Base-by-base conservation (phyloP, 2,329 filamentous ascomycete genomes). In the Sporothrix humicola region DNA sequence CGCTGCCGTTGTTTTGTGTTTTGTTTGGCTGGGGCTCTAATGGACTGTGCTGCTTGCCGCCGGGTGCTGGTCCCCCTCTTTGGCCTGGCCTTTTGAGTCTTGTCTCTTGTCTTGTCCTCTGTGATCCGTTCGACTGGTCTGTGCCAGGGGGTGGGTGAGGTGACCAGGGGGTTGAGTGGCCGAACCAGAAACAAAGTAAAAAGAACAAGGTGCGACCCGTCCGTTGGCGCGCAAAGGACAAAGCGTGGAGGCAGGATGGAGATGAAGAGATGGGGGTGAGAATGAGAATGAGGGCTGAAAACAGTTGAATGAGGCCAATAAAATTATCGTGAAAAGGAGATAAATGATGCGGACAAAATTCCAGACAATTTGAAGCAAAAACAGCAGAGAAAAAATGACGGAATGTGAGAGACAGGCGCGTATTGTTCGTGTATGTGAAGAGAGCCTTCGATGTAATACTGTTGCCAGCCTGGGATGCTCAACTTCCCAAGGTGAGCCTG, bases 1-100 rank as follows among this genome's bases (percentile, higher is more conserved):
- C 61, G 63, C 20, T 31, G 69, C 23, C 6, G 69, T 48, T 59
- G 61, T 63, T 69, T 59, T 61, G 65, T 12, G 20, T 58, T 72
- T 66, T 73, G 71, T 74, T 74, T 74, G 73, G 73, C 71, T 74
- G 73, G 31, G 56, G 52, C 52, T 13, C 20, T 6, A 0, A 13
- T 52, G 23, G 50, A 1, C 48, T 54, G 61, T 66, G 44, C 71
- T 56, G 52, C n/a, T 74, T 72, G 73, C 54, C 69, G 69, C 73
- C 61, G 69, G 17, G 17, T 37, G 37, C 48, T 54, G 20, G 17
- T 61, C 13, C n/a, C 46, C 31, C 31, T 3, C 17, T 8, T 31
- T 1, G 46, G 26, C 20, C 56, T 9, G 52, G 52, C 13, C 26
- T 17, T 13, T 12, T 48, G 20, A 54, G 15, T 17, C 54, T 37